Evolutionary conservation across 768 basidiomycete species (phyloP), one percentile per base, ranked within the genome.

Genomic region (Trametes cubensis): DNA sequence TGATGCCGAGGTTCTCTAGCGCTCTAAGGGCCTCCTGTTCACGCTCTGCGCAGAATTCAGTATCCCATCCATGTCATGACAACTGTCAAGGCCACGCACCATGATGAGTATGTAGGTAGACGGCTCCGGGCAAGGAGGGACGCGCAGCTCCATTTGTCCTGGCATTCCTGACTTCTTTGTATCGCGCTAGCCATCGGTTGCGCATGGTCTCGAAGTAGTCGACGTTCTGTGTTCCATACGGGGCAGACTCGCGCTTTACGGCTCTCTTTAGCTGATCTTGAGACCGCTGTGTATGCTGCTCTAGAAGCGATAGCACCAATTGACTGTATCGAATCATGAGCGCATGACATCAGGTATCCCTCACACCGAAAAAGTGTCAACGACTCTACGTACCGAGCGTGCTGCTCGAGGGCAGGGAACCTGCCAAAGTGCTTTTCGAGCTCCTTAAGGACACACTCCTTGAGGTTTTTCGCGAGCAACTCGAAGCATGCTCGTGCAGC

Each of bases 211-310:
- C 34, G 25, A 71, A 65, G 45, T 73, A 70, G 26, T 68, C 68
- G 13, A 28, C n/a, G 53, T 75, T 76, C 41, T 71, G 75, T 6
- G 80, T 83, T 57, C 74, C 82, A 8, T 70, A 62, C 0, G 81
- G 81, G 6, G 63, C 38, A 1, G 39, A 62, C 69, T 85, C 85
- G 4, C 82, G 63, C 4, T 63, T 56, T 8, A 81, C 65, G 3
- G 77, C 67, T 46, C 77, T 73, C 20, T 64, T 66, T 15, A 85
- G 56, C 23, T 72, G 62, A 3, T 39, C 8, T 0, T 61, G 63
- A 3, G 77, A 69, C 6, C 55, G 65, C 0, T 40, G 61, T 41
- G 73, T 73, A 56, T 69, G 66, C 25, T 64, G 56, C n/a, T 74
- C 70, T 15, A 79, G 61, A 49, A 23, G 26, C 25, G 48, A 23